These are phyloP conservation scores for Suhomyces guaymorum DNA, from an alignment of 1,139 yeast species.

Conservation along the genomic window DNA sequence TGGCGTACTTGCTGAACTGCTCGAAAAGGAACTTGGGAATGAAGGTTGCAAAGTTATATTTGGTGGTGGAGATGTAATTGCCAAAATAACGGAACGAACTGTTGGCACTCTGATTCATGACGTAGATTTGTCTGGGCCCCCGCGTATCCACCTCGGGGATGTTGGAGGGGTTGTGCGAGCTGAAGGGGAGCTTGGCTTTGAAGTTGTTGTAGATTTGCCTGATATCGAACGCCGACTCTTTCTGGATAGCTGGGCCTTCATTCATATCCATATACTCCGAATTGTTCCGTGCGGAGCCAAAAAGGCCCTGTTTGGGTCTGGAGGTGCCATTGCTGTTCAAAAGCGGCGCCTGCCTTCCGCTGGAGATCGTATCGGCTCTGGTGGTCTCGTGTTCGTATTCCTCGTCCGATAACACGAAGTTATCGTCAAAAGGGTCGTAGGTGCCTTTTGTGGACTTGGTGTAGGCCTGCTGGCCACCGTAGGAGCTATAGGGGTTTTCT, in stretches of 20 bases:
- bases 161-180: slow-evolving; percentile 11
- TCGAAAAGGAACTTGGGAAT: slow-evolving; percentile 92
- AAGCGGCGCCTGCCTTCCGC: slow-evolving; percentile 27
- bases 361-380: slow-evolving; percentile 4
- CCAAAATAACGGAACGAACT: slow-evolving; percentile 60
- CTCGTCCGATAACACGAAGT: slow-evolving; percentile 37
- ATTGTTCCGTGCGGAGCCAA: slow-evolving; percentile 13
- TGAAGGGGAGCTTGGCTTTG: slow-evolving; percentile 36
- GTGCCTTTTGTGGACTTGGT: slow-evolving; percentile 1
- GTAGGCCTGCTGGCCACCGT: slow-evolving; percentile 8
- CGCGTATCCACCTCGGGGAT: slow-evolving; percentile 8
- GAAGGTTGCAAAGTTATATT: slow-evolving; percentile 91
- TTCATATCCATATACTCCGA: slow-evolving; percentile 19
- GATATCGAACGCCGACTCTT: slow-evolving; percentile 54
- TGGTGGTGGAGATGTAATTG: slow-evolving; percentile 94
- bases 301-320: slow-evolving; percentile 18
- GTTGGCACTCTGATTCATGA: slow-evolving; percentile 64
- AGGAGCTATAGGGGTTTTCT: slow-evolving; percentile 14
- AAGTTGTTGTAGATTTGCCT: slow-evolving; percentile 52
- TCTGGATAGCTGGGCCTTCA: slow-evolving; percentile 12
- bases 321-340: slow-evolving; percentile 23
- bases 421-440: slow-evolving; percentile 40
- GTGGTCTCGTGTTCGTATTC: slow-evolving; percentile 23
- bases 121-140: slow-evolving; percentile 66
- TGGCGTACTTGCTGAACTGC: slow-evolving; percentile 96